Evolutionary conservation across 352 stramenopile species (phyloP), one percentile per base, ranked within the genome.

Genomic region (Globisporangium yorkense): DNA sequence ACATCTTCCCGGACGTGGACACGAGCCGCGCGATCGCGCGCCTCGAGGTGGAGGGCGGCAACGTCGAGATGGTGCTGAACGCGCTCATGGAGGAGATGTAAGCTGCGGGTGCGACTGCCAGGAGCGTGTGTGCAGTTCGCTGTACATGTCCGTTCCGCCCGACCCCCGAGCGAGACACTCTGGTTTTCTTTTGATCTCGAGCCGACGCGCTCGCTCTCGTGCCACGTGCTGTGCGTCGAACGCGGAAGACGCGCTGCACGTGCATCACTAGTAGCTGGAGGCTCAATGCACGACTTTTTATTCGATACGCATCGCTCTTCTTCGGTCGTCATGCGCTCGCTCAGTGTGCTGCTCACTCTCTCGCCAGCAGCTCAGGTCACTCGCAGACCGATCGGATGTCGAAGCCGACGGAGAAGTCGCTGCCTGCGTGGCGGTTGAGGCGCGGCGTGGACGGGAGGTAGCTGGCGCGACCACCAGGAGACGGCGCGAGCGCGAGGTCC

Each of bases 1-100:
- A 89, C 70, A 88, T 94, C 57, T 78, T 94, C 53, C 85, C 85
- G 0, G 71, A 65, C 16, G 76, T 78, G 5, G 75, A 89, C 37
- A 59, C 75, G 20, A 56, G 51, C 16, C 43, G 61, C 27, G 63
- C 80, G 33, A 76, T 92, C 52, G 76, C 88, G 51, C 74, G 73
- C 57, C 70, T 94, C 46, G 83, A 93, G 76, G 74, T 85, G 60
- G 81, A 72, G 70, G 85, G 89, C 50, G 85, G 85, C 66, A 87
- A 94, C 56, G 80, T 94, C 45, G 67, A 90, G 60, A 70, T 93
- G 12, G 85, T 91, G 44, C 27, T 94, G 21, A 92, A 94, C 72
- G 69, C 77, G 44, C 51, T 94, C 33, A 90, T 92, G 80, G 83
- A 90, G 56, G 75, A 86, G 61, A 77, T 84, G 74, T 89, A 88